Conservation (phyloP, 2,329 filamentous ascomycete genomes). For the Ceratocystis smalleyi region DNA sequence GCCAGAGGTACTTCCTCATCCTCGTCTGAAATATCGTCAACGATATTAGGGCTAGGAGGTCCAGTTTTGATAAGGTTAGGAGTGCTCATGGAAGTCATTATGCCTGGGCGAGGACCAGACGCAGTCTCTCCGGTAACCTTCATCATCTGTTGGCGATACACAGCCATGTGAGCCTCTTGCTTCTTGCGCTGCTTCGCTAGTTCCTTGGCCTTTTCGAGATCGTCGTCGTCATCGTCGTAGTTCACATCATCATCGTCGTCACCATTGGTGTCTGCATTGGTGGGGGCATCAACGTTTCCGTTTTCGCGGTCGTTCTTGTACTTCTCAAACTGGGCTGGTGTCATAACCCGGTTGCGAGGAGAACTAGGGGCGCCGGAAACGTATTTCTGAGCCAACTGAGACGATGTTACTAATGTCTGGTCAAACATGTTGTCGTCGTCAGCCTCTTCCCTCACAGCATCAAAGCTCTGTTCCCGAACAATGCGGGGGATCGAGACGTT, state of each 20-base stretch:
- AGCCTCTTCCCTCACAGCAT: conserved; percentile 5
- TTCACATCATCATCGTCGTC: conserved; percentile 49
- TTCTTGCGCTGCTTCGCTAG: conserved; percentile 64
- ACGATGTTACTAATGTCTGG: conserved; percentile 28
- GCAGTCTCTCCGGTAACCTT: conserved; percentile 57
- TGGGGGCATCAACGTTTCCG: conserved; percentile 23
- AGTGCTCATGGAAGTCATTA: conserved; percentile 45
- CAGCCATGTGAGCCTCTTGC: conserved; percentile 77
- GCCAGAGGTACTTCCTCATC: conserved; percentile 80
- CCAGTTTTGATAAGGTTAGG: conserved; percentile 35
- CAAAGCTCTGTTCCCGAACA: neutral
- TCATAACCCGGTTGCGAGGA: conserved; percentile 66
- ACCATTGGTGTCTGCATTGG: conserved; percentile 31
- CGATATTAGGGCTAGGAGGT: conserved; percentile 24
- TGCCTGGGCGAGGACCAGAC: conserved; percentile 33
- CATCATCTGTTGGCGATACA: conserved; percentile 93
- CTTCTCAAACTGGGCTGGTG: conserved; percentile 69
- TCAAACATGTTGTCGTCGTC: conserved; percentile 43
- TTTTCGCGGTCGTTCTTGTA: conserved; percentile 61
- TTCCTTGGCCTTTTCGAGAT: conserved; percentile 57
- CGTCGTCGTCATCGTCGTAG: conserved; percentile 64
- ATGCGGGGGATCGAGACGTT: neutral
- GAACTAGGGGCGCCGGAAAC: conserved; percentile 25
- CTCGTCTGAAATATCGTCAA: conserved; percentile 50
- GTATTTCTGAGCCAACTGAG: conserved; percentile 26